phyloP scores from a whole-genome alignment of 2,329 filamentous ascomycete species.

The Nemania bipapillata region DNA sequence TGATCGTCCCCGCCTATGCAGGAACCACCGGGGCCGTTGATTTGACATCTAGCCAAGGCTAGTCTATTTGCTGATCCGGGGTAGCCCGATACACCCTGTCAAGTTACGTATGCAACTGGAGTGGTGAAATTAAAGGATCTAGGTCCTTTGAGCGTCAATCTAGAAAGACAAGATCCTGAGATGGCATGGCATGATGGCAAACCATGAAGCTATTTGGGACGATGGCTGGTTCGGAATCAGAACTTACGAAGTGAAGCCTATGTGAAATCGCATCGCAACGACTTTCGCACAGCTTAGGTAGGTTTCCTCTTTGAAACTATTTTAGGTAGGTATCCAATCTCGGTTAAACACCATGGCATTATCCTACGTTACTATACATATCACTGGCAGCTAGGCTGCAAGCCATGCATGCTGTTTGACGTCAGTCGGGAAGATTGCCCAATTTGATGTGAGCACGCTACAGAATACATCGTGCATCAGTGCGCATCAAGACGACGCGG shows the following conservation, averaged over 20 bases:
- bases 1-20: conserved; percentile 28
- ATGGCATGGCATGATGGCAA: neutral
- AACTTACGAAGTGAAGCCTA: neutral
- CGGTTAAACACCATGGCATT: neutral
- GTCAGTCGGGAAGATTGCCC: conserved; percentile 18
- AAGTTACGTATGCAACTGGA: neutral
- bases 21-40: conserved; percentile 20
- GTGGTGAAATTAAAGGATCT: conserved; percentile 8
- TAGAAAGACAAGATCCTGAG: neutral
- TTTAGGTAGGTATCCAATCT: neutral
- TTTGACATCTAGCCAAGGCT: conserved; percentile 26
- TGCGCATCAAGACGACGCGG: neutral
- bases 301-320: conserved; percentile 6
- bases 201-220: neutral
- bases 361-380: conserved; percentile 25
- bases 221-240: neutral
- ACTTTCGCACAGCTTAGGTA: neutral
- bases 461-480: neutral
- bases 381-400: neutral
- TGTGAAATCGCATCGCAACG: neutral
- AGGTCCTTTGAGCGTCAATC: neutral
- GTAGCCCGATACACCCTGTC: conserved; percentile 31
- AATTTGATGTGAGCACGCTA: conserved; percentile 9
- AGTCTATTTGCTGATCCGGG: conserved; percentile 36
- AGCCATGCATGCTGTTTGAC: conserved; percentile 12